Base-by-base conservation (phyloP, 257 asterid genomes). In the Cordia subcordata region DNA sequence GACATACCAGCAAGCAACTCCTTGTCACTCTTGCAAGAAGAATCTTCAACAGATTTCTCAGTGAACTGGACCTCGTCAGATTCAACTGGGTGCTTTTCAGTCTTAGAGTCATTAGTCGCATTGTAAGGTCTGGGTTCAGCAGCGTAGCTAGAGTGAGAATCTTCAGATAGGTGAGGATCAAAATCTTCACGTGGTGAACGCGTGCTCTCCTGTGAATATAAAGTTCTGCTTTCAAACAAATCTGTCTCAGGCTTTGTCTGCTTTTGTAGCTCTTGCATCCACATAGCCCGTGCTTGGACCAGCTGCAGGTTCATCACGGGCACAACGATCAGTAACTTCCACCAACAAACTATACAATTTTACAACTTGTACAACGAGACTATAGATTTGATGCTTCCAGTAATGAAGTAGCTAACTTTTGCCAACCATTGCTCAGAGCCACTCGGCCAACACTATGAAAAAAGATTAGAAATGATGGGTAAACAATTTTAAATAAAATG, bases 201-300 rank as follows among this genome's bases (percentile, higher is more conserved):
- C 4, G 66, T 10, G 56, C 65, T 68, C 21, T 75, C 94, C 69
- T 78, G 85, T 9, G 77, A 64, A 37, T 72, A 78, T 20, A 50
- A 81, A 54, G 79, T 70, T 53, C 61, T 68, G 33, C 76, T 61
- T 53, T 84, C 91, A 59, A 73, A 73, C 90, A 84, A 81, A 68
- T 77, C 35, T 40, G 87, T 65, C 49, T 78, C 80, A 16, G 78
- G 90, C 79, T 85, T 86, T 18, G 82, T 76, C 71, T 46, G 79
- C 74, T 89, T 86, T 62, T 93, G 94, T 58, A 93, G 88, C 81
- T 83, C 99, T 61, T 89, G 77, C 86, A 89, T 83, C 99, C 99
- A 93, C 85, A 77, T 80, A 32, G 79, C 75, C 75, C 99, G 80
- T 58, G 96, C 99, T 70, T 83, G 71, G 56, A 76, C 84, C 68